Evolutionary conservation across 208 protist species (phyloP).

Genomic region (Entamoeba histolytica): DNA sequence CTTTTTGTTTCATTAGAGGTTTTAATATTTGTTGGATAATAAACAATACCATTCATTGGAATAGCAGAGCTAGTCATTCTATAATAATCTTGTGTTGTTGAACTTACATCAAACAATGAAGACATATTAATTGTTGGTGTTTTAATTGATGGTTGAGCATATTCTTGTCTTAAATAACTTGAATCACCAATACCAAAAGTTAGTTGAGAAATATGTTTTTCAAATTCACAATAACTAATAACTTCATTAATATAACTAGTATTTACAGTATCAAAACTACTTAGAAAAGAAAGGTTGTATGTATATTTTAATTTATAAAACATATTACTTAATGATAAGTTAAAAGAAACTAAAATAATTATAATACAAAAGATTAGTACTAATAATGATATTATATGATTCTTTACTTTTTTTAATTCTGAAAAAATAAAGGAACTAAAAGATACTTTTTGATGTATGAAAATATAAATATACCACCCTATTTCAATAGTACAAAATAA

Average conservation of each 20-base stretch:
- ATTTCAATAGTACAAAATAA: background rate
- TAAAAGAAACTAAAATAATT: background rate
- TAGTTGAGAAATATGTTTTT: background rate
- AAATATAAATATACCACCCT: background rate
- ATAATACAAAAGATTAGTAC: background rate
- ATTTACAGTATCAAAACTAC: background rate
- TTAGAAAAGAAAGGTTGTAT: background rate
- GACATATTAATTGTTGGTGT: background rate
- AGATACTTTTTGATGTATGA: background rate
- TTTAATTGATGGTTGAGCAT: background rate
- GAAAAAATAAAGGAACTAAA: background rate
- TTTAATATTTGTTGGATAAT: background rate
- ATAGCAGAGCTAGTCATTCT: background rate
- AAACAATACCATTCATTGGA: background rate
- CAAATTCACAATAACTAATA: background rate
- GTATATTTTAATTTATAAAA: background rate
- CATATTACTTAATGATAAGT: background rate
- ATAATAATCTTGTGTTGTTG: background rate
- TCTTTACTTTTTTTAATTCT: background rate
- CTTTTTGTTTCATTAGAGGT: background rate
- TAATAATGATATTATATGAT: background rate
- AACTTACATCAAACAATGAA: background rate
- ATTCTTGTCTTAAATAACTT: background rate
- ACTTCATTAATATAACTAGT: background rate
- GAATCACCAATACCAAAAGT: background rate